Evolutionary conservation across 208 protist species (phyloP), one percentile per base, ranked within the genome.

Genomic region (Crithidia expoeki): DNA sequence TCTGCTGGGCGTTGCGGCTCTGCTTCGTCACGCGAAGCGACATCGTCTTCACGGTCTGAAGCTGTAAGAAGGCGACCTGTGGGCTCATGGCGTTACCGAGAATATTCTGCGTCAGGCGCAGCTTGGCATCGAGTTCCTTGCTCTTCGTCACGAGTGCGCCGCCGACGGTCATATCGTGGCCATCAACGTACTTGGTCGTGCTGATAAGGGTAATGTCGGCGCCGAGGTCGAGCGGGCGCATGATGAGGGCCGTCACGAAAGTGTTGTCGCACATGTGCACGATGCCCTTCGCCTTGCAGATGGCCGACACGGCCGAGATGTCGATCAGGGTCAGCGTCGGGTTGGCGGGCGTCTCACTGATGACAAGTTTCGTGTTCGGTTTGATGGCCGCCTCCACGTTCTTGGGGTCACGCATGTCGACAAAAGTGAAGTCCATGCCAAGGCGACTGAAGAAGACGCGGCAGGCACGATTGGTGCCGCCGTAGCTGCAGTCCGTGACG

Each of bases 171-270:
- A 98, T 98, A 70, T 94, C 93, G 78, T 99, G 97, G 62, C 98
- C 98, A 69, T 98, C 97, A 36, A 98, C 83, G 76, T 96, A 99
- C 86, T 99, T 99, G 59, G 97, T 99, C 21, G 97, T 96, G 65
- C 93, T 98, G 79, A 98, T 94, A 17, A 98, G 79, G 3, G 96
- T 98, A 25, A 99, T 81, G 67, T 99, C 97, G n/a, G 94, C 97
- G 69, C 98, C 98, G 42, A 94, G 82, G 67, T 98, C 88, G 27
- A 99, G 86, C 52, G 98, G 94, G 33, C 88, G 83, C 84, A 97
- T 97, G 81, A 99, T 98, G 73, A 94, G 88, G n/a, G 97, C 88
- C 14, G 97, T 98, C 62, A 96, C 90, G 67, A 99, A 99, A 21
- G 98, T 99, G 85, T 96, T 98, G 76, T 99, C 97, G 62, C 97